These are phyloP conservation scores for Coemansia sp. DNA, from an alignment of 192 early-diverging fungal species.

Conservation along the genomic window DNA sequence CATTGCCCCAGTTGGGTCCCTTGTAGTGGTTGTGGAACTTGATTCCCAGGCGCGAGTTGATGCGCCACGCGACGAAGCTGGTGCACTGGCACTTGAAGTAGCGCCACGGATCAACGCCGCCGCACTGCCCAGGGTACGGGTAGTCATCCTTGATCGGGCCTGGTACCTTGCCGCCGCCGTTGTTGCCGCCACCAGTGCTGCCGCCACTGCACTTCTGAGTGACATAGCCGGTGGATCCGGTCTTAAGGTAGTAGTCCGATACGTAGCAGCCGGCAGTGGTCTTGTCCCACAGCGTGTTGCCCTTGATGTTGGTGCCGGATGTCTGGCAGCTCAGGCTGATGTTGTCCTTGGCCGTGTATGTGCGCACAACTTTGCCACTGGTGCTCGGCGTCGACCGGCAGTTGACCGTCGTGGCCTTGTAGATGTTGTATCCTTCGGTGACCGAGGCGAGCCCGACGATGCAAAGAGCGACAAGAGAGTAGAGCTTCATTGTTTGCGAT, in stretches of 20 bases:
- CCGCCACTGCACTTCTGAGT: too few relatives aligned
- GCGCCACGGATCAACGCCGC: conserved; percentile 28
- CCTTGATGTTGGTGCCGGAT: conserved; percentile 18
- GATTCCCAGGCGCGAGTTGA: conserved; percentile 43
- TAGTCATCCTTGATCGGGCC: conserved; percentile 48
- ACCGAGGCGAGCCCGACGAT: conserved; percentile 9
- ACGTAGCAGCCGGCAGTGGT: conserved; percentile 32
- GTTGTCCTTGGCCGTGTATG: conserved; percentile 23
- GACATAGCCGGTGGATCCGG: conserved; percentile 21
- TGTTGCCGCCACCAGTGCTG: conserved; percentile 8
- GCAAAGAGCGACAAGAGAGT: conserved; percentile 8
- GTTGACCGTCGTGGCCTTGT: conserved; percentile 26
- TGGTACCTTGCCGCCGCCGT: conserved; percentile 7
- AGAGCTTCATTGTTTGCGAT: conserved; percentile 15
- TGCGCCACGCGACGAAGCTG: conserved; percentile 47
- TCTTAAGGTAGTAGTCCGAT: conserved; percentile 26
- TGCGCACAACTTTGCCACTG: conserved; percentile 17
- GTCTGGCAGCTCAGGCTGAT: conserved; percentile 17
- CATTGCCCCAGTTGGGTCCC: conserved; percentile 8
- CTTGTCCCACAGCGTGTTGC: conserved; percentile 35
- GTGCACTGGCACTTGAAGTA: conserved; percentile 51
- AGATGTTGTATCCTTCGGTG: conserved; percentile 19
- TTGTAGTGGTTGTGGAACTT: conserved; percentile 50
- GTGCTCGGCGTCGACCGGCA: conserved; percentile 27
- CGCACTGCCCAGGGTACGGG: conserved; percentile 27